Conservation (phyloP, 441 rosid genomes). For the Gossypium davidsonii region DNA sequence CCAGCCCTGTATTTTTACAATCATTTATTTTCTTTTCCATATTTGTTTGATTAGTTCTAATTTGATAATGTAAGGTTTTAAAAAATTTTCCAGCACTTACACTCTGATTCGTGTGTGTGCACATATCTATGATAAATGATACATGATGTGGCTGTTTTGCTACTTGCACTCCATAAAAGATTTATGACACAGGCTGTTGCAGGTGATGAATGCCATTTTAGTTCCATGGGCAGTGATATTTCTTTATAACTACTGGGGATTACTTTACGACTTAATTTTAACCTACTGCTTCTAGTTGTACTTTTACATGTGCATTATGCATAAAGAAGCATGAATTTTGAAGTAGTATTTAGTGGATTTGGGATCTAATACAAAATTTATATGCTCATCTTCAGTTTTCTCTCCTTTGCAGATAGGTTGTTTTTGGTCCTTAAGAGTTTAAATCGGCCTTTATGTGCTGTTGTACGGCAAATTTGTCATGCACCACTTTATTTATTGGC, state of each 20-base stretch:
- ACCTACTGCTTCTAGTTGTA: not conserved
- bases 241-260: not conserved
- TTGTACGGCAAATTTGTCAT: slow-evolving; percentile 50
- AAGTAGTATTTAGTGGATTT: not conserved
- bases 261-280: not conserved
- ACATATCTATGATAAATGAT: not conserved
- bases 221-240: not conserved
- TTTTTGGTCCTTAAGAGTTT: slow-evolving; percentile 21
- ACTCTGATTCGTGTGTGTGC: not conserved
- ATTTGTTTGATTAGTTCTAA: not conserved
- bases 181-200: not conserved
- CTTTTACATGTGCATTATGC: slow-evolving; percentile 4
- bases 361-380: not conserved
- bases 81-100: not conserved
- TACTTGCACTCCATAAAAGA: not conserved
- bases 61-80: not conserved
- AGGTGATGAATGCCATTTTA: not conserved
- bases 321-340: slow-evolving; percentile 3
- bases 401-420: slow-evolving; percentile 44
- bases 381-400: slow-evolving; percentile 19
- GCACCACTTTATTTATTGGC: slow-evolving; percentile 53
- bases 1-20: not conserved
- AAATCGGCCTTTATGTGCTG: slow-evolving; percentile 50
- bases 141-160: not conserved
- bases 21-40: not conserved